Base-by-base conservation (phyloP, 2,329 filamentous ascomycete species). In the Fusarium illudens region DNA sequence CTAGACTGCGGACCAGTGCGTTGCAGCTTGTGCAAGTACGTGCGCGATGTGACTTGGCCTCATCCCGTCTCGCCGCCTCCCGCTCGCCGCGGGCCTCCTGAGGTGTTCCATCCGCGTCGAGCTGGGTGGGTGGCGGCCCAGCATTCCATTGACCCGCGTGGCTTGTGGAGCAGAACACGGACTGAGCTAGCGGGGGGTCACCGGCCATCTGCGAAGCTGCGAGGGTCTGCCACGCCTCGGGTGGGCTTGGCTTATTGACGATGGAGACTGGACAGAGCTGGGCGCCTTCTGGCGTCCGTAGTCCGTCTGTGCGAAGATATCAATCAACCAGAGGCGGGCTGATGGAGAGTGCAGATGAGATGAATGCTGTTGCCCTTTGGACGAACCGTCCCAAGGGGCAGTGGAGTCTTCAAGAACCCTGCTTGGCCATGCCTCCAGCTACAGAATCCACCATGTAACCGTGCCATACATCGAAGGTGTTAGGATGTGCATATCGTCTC, bases 101-200 rank as follows among this genome's bases (percentile, higher is more conserved):
- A 64, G 60, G 53, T 61, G 55, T 58, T 58, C 51, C 51, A 63
- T 71, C 51, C 46, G 30, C 52, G 30, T 42, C 48, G 20, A 63
- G 39, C 37, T 58, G 52, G 12, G 44, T 56, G 39, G 46, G 44
- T 58, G 58, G 57, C 60, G 55, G 51, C 50, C 48, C 58, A 69
- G 57, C 69, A 73, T 72, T 73, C 72, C 67, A 63, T 66, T 65
- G 68, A 74, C 59, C 68, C 72, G 69, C 71, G 72, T 74, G 72
- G 72, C 72, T 72, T 74, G 72, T 73, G 72, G 72, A 74, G 65
- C 52, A 66, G 51, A 30, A 29, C 50, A 64, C 57, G 57, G 62
- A 62, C 67, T 58, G 59, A 57, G 62, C 59, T 70, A 70, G 68
- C 32, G 46, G 46, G 25, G 54, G 60, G 46, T n/a, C 60, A 59